Conservation (phyloP, 192 early-diverging fungal genomes). For the Rhizophlyctis rosea region DNA sequence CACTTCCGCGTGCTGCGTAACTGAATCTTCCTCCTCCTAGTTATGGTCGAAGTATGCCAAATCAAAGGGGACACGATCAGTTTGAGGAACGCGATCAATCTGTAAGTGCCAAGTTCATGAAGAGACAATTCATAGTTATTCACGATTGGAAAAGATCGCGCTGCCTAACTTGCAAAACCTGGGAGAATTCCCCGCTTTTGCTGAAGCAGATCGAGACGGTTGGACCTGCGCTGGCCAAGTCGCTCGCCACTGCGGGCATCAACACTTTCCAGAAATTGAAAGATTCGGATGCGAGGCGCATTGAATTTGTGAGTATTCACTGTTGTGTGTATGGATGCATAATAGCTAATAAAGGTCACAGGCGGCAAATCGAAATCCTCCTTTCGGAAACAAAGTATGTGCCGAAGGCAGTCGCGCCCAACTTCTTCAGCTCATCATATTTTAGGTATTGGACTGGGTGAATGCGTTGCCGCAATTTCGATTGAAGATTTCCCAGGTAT, state of each 20-base stretch:
- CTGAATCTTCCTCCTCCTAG: conserved; percentile 13
- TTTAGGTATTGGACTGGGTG: conserved; percentile 28
- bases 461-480: conserved; percentile 26
- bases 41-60: conserved; percentile 30
- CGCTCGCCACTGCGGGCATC: conserved; percentile 45
- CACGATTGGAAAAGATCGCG: conserved; percentile 31
- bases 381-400: conserved; percentile 57
- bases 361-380: conserved; percentile 52
- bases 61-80: conserved; percentile 28
- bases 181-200: conserved; percentile 43
- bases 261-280: conserved; percentile 40
- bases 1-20: neutral
- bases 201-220: conserved; percentile 59
- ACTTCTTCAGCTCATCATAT: neutral
- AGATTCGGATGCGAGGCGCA: conserved; percentile 34
- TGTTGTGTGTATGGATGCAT: neutral
- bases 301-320: conserved; percentile 44
- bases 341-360: conserved; percentile 11
- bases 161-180: conserved; percentile 40
- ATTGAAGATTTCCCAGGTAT: conserved; percentile 31
- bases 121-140: neutral
- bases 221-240: conserved; percentile 48
- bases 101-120: conserved; percentile 33
- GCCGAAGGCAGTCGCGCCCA: neutral
- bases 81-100: conserved; percentile 25